Evolutionary conservation across 2,329 filamentous ascomycete species (phyloP), one percentile per base, ranked within the genome.

Genomic region (Aureobasidium melanogenum): DNA sequence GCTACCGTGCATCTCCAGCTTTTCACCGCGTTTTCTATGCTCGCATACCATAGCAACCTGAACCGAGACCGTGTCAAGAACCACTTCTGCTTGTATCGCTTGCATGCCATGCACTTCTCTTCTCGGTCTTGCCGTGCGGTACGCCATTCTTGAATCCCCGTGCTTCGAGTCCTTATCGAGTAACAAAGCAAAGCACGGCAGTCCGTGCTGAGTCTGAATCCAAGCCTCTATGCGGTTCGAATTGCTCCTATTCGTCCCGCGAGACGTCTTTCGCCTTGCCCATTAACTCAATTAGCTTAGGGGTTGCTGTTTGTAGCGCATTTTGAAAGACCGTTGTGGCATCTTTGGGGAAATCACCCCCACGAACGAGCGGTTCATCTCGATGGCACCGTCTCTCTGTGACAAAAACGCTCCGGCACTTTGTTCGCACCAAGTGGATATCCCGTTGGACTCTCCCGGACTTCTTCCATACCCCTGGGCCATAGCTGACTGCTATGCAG

Each of bases 351-450:
- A 36, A 17, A 19, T 44, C 8, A 19, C 17, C 15, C 32, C 30
- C 51, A 55, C 52, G 52, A 55, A 55, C 52, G n/a, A 39, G 24
- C 52, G 38, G 52, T 34, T 34, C 52, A 44, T 44, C 26, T 44
- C 36, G 52, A 44, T 55, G 44, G 52, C 52, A 55, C 38, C 52
- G 52, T 55, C 52, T 28, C 39, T 12, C 24, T 44, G 51, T n/a
- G 52, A 46, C 52, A 56, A 56, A 36, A 56, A 56, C 52, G 41
- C 28, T 32, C 30, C 52, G 52, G 26, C 52, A 56, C 52, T 56
- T 46, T 56, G 52, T 56, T 39, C 46, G 19, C 52, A 56, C 52
- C 30, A 56, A 34, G 52, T 56, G 52, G 41, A 56, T 46, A 44
- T 36, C 24, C 52, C 52, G 52, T 56, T 44, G 52, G 15, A 56